Percentiles rank a stretch among this genome's conserved stretches.
Conservation (phyloP, 106 monocot species). For the Dactylorhiza incarnata region DNA sequence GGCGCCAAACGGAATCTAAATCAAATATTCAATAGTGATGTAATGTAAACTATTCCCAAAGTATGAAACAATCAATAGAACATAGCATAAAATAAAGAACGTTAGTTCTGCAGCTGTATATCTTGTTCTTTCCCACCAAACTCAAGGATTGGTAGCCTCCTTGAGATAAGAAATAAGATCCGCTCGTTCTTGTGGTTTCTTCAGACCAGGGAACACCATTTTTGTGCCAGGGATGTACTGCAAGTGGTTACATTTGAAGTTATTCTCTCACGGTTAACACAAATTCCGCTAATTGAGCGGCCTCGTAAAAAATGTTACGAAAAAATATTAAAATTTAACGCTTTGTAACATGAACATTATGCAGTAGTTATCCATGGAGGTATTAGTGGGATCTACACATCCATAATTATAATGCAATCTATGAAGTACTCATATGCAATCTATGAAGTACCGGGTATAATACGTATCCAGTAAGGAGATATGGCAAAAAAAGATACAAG, state of each 20-base stretch:
- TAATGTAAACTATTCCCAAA: too few relatives aligned
- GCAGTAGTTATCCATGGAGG: neutral
- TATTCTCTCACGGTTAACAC: neutral
- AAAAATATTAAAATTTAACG: neutral
- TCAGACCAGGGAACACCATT: slow-evolving; percentile 28
- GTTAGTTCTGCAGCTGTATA: too few relatives aligned
- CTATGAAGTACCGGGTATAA: too few relatives aligned
- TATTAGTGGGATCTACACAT: neutral
- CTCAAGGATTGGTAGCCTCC: neutral
- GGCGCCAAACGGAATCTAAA: too few relatives aligned
- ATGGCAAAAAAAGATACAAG: too few relatives aligned
- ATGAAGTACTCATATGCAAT: too few relatives aligned
- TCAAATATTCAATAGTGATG: too few relatives aligned
- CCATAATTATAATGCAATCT: too few relatives aligned
- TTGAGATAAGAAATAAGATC: slow-evolving; percentile 31
- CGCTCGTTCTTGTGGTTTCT: slow-evolving; percentile 22
- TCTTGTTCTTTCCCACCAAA: neutral
- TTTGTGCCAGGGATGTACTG: slow-evolving; percentile 33
- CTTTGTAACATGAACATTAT: neutral
- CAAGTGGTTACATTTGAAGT: neutral
- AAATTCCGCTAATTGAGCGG: neutral
- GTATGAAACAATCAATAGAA: too few relatives aligned
- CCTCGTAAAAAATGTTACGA: neutral
- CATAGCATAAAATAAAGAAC: too few relatives aligned
- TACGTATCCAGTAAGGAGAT: too few relatives aligned